Conservation (phyloP, 2,329 filamentous ascomycete species). For the Curvularia verruculosa region DNA sequence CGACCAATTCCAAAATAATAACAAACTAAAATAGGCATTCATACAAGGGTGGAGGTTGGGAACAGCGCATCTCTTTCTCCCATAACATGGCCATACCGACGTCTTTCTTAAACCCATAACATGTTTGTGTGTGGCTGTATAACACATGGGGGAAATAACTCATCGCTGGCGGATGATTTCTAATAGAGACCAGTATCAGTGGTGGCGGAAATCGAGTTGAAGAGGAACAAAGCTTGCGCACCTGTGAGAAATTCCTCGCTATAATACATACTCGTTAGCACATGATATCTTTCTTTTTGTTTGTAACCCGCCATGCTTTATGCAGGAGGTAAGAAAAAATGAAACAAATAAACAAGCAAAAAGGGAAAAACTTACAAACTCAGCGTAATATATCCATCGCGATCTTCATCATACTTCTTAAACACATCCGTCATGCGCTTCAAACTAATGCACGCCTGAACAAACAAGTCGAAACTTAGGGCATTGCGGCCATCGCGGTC, state of each 20-base stretch:
- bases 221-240: conserved; percentile 61
- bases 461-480: conserved; percentile 84
- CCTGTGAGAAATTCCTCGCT: conserved; percentile 62
- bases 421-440: conserved; percentile 99
- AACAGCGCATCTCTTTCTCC: too few species aligned
- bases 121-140: too few species aligned
- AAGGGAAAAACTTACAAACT: conserved; percentile 57
- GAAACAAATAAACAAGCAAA: not conserved
- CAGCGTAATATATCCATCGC: conserved; percentile 78
- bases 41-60: too few species aligned
- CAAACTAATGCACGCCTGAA: conserved; percentile 94
- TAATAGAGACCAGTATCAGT: conserved; percentile 61
- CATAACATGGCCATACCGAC: too few species aligned
- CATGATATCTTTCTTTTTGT: too few species aligned
- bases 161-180: conserved; percentile 51
- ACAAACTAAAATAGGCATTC: too few species aligned
- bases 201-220: conserved; percentile 58
- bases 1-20: too few species aligned
- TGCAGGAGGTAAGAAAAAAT: too few species aligned
- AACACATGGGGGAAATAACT: too few species aligned
- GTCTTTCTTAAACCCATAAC: too few species aligned
- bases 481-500: conserved; percentile 63
- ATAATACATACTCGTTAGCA: not conserved
- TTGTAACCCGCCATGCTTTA: too few species aligned
- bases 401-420: conserved; percentile 97